These are phyloP conservation scores for Populus davidiana DNA, from an alignment of 345 rosid species.

Conservation along the genomic window DNA sequence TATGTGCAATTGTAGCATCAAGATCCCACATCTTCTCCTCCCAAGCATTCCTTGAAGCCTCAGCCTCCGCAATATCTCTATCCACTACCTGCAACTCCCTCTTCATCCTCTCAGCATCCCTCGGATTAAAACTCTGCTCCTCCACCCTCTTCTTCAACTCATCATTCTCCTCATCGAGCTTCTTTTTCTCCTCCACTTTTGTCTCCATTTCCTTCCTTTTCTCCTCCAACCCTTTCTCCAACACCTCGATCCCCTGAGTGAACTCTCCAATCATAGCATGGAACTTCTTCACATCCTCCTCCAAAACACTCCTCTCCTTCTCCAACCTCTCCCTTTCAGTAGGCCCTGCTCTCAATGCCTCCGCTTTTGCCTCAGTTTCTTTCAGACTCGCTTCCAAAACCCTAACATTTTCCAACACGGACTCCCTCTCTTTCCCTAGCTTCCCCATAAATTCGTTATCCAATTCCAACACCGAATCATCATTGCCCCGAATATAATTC, in stretches of 20 bases:
- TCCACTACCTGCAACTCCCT: constrained; percentile 85
- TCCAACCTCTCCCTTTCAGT: constrained; percentile 56
- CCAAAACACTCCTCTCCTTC: constrained; percentile 52
- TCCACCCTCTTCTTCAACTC: constrained; percentile 69
- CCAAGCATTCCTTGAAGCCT: constrained; percentile 56
- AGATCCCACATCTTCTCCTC: constrained; percentile 87
- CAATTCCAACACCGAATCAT: constrained; percentile 51
- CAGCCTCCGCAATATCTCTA: constrained; percentile 68
- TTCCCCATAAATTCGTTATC: constrained; percentile 56
- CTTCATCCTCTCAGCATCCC: constrained; percentile 93
- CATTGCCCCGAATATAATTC: constrained; percentile 55
- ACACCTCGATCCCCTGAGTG: constrained; percentile 31
- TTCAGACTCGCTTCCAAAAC: constrained; percentile 27
- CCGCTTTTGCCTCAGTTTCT: constrained; percentile 47
- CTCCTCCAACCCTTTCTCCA: constrained; percentile 56
- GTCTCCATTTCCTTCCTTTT: constrained; percentile 48
- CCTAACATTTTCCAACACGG: constrained; percentile 34
- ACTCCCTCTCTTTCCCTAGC: constrained; percentile 53
- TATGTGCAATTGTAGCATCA: constrained; percentile 40
- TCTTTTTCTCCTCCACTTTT: constrained; percentile 59
- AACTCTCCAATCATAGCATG: constrained; percentile 48
- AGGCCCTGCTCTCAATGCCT: constrained; percentile 49
- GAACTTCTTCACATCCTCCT: constrained; percentile 70
- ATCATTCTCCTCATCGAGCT: constrained; percentile 60
- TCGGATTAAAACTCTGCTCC: constrained; percentile 61